Base-by-base conservation (phyloP, 78 protist genomes). In the Guillardia theta region DNA sequence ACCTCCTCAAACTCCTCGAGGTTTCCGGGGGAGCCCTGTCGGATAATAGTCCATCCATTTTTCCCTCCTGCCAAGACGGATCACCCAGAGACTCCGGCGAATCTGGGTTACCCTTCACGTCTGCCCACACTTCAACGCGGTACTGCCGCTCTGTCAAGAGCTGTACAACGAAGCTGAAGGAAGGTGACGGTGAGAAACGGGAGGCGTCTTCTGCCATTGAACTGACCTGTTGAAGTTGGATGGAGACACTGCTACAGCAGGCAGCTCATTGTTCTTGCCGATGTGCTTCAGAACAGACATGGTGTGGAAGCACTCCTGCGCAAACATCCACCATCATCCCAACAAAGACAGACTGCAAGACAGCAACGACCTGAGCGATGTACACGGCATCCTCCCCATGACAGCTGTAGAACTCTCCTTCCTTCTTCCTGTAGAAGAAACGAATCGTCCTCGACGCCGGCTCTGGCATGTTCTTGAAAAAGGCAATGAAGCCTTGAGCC, bases 331-430 rank as follows among this genome's bases (percentile, higher is more conserved):
- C 15, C 30, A 10, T 50, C 30, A 15, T 19, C 15, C 30, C 58
- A 10, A 50, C 58, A 15, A 19, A 50, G 58, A 15, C 30, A 50
- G 10, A 15, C 58, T 15, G 15, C 58, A 10, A 15, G 30, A 50
- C 58, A 50, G 15, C 15, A 50, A 15, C 58, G 30, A 50, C 58
- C 22, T 64, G 53, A 0, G 90, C 90, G 4, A 80, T 4, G 90
- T 24, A 80, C 58, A 80, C 12, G 50, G 90, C 90, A 48, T 80
- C 90, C 5, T 80, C 90, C 58, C 90, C 90, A 44, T 80, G 90
- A 48, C 46, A 39, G 0, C 58, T 21, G 10, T 80, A 80, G 48
- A 44, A 80, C 27, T 33, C 90, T 24, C 36, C 22, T 22, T 70
- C 83, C 83, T 70, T 70, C 41, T 70, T 70, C 45, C 83, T 24